Evolutionary conservation across 2,329 filamentous ascomycete genomes (phyloP), one percentile per base, ranked within the genome.

Genomic region (Hypoxylon rubiginosum): DNA sequence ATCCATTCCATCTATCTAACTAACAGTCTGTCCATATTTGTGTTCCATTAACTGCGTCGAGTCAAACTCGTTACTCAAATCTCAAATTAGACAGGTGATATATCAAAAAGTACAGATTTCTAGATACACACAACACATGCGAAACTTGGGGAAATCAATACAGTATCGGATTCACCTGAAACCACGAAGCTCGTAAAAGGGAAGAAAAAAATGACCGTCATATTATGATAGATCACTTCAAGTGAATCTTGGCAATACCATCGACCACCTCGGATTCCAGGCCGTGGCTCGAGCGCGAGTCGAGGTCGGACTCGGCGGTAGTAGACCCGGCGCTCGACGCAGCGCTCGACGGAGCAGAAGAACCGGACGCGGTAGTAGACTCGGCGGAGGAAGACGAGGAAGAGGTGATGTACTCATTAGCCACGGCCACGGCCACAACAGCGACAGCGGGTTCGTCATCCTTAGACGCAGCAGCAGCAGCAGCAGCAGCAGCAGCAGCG

Each of bases 261-360:
- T 60, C 32, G 36, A n/a, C n/a, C n/a, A 21, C 15, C 8, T 30
- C 51, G 9, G 41, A 13, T 17, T n/a, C 61, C 13, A 21, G 21
- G 36, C 43, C 58, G 26, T 48, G 50, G 46, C 61, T 69, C 15
- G 67, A 67, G 24, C 64, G 64, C n/a, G 61, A 69, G n/a, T 67
- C 67, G 3, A 67, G 28, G n/a, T 69, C 67, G 17, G 64, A 64
- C 19, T 15, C 43, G 43, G 43, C 43, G 26, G 26, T 49, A n/a
- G 26, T n/a, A n/a, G 54, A 61, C 41, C 54, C 61, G 21, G 61
- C 67, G 15, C 45, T 60, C 9, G 59, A 64, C 36, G 49, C 58
- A 17, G 65, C 34, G 10, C n/a, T n/a, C n/a, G 54, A 52, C 49
- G 9, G 11, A 6, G 50, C 19, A 4, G 56, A 53, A 17, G 52